Percentiles rank a stretch among this genome's conserved stretches.
These are phyloP conservation scores for Penicillium maclennaniae DNA, from an alignment of 495 filamentous ascomycete species.

Conservation along the genomic window DNA sequence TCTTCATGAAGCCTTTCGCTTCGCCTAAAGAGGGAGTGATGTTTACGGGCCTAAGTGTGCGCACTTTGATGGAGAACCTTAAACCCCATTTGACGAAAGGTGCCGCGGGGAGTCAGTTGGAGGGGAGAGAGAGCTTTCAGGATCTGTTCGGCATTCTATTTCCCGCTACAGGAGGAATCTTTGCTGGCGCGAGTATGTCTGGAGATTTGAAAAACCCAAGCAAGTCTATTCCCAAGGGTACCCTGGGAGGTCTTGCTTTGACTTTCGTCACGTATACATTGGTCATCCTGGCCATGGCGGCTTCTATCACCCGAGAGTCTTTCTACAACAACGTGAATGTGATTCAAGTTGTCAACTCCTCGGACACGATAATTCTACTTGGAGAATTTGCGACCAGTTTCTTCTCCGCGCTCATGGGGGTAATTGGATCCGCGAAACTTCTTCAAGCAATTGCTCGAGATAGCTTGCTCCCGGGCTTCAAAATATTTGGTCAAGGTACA, in stretches of 20 bases:
- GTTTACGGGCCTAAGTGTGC: conserved; percentile 70
- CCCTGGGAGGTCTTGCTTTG: conserved; percentile 67
- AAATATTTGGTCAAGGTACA: conserved; percentile 71
- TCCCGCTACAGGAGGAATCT: conserved; percentile 75
- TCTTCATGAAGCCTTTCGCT: conserved; percentile 63
- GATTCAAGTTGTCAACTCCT: conserved; percentile 72
- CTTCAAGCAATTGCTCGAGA: conserved; percentile 82
- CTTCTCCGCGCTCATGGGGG: conserved; percentile 83
- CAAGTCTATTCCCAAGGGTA: conserved; percentile 79
- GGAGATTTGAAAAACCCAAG: conserved; percentile 80
- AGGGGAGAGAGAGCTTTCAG: conserved; percentile 69
- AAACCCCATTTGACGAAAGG: conserved; percentile 63
- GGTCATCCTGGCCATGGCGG: conserved; percentile 78
- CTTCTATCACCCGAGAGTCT: conserved; percentile 68
- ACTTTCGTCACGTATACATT: conserved; percentile 73
- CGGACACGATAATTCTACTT: conserved; percentile 66
- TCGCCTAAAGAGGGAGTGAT: conserved; percentile 57
- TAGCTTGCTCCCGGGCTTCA: conserved; percentile 71
- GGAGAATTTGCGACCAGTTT: conserved; percentile 80
- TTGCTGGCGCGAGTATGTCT: conserved; percentile 85
- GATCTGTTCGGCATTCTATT: conserved; percentile 85
- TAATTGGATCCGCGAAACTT: conserved; percentile 84
- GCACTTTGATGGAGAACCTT: conserved; percentile 69
- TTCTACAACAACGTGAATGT: conserved; percentile 74
- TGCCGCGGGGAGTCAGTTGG: conserved; percentile 62